Evolutionary conservation across 768 basidiomycete species (phyloP).

Genomic region (Amanita inopinata): DNA sequence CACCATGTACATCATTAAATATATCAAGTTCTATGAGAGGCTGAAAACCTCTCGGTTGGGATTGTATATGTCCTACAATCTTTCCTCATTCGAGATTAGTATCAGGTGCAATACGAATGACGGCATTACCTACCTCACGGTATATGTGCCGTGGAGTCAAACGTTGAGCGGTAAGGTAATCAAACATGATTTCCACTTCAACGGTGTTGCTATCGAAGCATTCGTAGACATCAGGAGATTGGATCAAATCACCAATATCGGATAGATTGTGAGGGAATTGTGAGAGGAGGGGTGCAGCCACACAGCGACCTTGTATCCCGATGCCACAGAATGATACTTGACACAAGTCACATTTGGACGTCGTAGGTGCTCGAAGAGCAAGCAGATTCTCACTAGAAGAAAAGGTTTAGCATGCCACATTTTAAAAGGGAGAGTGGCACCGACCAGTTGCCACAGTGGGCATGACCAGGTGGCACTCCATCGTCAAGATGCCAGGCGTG

Average conservation of each 20-base stretch:
- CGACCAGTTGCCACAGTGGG: conserved; percentile 75
- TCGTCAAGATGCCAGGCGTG: conserved; percentile 73
- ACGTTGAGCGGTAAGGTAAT: conserved; percentile 57
- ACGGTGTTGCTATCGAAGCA: conserved; percentile 69
- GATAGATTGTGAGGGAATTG: conserved; percentile 65
- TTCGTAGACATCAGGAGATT: conserved; percentile 70
- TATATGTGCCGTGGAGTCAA: conserved; percentile 67
- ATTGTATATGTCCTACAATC: conserved; percentile 54
- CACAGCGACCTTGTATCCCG: conserved; percentile 63
- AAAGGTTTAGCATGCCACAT: conserved; percentile 1
- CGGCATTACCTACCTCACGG: conserved; percentile 45
- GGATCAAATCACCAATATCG: conserved; percentile 67
- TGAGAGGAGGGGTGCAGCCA: conserved; percentile 41
- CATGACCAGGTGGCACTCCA: conserved; percentile 72
- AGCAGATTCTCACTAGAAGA: conserved; percentile 59
- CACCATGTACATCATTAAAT: conserved; percentile 59
- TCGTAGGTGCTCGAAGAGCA: conserved; percentile 61
- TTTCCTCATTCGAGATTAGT: conserved; percentile 17
- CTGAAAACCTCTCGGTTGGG: conserved; percentile 52
- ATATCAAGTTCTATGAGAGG: conserved; percentile 62
- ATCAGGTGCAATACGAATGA: neutral
- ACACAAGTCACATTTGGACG: conserved; percentile 80
- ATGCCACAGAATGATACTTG: conserved; percentile 79
- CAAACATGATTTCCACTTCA: conserved; percentile 79
- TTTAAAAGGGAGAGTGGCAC: conserved; percentile 11